Evolutionary conservation across 768 basidiomycete genomes (phyloP), one percentile per base, ranked within the genome.

Genomic region (Tulasnella sp.): DNA sequence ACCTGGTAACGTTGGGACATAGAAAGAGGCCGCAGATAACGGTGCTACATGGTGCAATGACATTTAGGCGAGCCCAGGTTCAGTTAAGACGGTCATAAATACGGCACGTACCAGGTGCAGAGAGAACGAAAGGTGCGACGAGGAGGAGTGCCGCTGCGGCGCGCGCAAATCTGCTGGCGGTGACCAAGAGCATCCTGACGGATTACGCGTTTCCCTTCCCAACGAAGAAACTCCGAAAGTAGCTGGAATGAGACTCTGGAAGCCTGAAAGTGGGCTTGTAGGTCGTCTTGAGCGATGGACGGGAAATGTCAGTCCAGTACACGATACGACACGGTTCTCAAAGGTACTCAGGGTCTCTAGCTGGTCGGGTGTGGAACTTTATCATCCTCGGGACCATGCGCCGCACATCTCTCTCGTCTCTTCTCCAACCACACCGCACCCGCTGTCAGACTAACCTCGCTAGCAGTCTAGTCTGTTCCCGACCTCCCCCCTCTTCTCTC

Each of bases 1-100:
- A 62, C 80, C 83, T 19, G 92, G 92, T 50, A 94, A 75, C 25
- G 70, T 76, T 2, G 80, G 77, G 44, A 92, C 85, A 65, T 87
- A 92, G 72, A 91, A 92, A 0, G 85, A 87, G 0, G 89, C 82
- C 9, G 90, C 87, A 4, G 66, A 62, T n/a, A 60, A 62, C 29
- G 49, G n/a, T 50, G 25, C 45, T 22, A 44, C 25, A 41, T 21
- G 54, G 22, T n/a, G 55, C 11, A 27, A 27, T 31, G 34, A 38
- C 34, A 15, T 38, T 38, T 34, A 21, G 44, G 30, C 9, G n/a
- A 42, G 21, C 1, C 21, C 1, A 17, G 22, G 21, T 48, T 19
- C 42, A 9, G 7, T 9, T 19, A 29, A 54, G 9, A 38, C 30
- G 11, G 22, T 9, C 31, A 10, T 41, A 22, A 21, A 8, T 45